Evolutionary conservation across 2,329 filamentous ascomycete genomes (phyloP).

Genomic region (Teratosphaeria destructans): DNA sequence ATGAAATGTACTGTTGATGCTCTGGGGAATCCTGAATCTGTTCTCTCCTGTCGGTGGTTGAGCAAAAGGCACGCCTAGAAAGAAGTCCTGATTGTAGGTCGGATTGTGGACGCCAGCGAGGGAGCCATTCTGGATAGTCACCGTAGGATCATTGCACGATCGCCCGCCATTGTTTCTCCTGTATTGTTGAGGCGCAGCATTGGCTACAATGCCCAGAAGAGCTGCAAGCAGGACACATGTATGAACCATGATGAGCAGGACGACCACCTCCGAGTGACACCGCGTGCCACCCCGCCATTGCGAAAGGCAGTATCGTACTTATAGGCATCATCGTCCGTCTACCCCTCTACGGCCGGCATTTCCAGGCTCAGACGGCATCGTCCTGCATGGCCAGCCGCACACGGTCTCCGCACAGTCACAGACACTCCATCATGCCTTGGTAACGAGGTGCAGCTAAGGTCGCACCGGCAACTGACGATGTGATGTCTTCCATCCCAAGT

Average conservation of each 20-base stretch:
- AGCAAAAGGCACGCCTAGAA: constrained; percentile 33
- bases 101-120: constrained; percentile 28
- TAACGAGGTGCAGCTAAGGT: too few relatives aligned
- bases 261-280: background rate
- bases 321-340: background rate
- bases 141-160: constrained; percentile 21
- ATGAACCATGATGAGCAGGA: background rate
- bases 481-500: too few relatives aligned
- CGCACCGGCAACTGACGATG: too few relatives aligned
- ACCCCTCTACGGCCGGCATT: background rate
- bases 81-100: constrained; percentile 37
- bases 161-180: background rate
- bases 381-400: too few relatives aligned
- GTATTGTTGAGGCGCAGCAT: background rate
- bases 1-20: constrained; percentile 29
- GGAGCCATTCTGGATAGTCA: constrained; percentile 34
- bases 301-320: background rate
- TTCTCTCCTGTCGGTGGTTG: constrained; percentile 25
- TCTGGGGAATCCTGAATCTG: constrained; percentile 24
- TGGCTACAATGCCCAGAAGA: background rate
- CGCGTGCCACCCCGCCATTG: background rate
- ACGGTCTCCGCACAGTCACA: too few relatives aligned
- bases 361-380: too few relatives aligned
- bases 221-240: background rate
- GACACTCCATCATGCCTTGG: too few relatives aligned